Evolutionary conservation across 331 rosid species (phyloP), one percentile per base, ranked within the genome.

Genomic region (Prunus yedoensis): DNA sequence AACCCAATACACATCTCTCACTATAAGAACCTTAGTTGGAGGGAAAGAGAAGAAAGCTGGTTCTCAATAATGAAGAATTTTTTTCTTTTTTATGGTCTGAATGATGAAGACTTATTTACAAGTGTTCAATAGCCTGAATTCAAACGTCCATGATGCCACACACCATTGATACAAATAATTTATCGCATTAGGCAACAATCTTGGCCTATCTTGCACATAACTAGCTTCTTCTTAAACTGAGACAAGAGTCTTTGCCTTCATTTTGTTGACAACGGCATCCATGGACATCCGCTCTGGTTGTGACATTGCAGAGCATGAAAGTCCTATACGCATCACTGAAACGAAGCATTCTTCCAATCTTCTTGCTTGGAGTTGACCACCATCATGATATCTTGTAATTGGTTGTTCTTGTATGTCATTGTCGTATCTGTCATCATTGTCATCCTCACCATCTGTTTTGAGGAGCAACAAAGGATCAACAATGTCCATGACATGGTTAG

Each of bases 301-400:
- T 53, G 8, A 10, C 25, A 41, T 73, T 67, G 77, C 66, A 11
- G 91, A 84, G 83, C 90, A 89, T 13, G 87, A 74, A n/a, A 87
- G 35, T 49, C 91, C 88, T 59, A 82, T 77, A 57, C 71, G n/a
- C n/a, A n/a, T n/a, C n/a, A n/a, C n/a, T n/a, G n/a, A n/a, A n/a
- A n/a, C n/a, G n/a, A n/a, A n/a, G 74, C 84, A 80, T 17, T 85
- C 82, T 28, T 85, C 85, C 57, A 68, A 56, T 45, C 20, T 74
- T 51, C 70, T 17, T 62, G 51, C 60, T 4, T 18, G 4, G 54
- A 12, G 1, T 54, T 23, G 4, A 25, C 15, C 59, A 10, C n/a
- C 11, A n/a, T 47, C 47, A 2, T 18, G 10, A 16, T 51, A 74
- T 16, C 66, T 15, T n/a, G 13, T 58, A 3, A 71, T 64, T 1